phyloP scores from a whole-genome alignment of 164 flowering plant genomes.

The Echeveria elegans region DNA sequence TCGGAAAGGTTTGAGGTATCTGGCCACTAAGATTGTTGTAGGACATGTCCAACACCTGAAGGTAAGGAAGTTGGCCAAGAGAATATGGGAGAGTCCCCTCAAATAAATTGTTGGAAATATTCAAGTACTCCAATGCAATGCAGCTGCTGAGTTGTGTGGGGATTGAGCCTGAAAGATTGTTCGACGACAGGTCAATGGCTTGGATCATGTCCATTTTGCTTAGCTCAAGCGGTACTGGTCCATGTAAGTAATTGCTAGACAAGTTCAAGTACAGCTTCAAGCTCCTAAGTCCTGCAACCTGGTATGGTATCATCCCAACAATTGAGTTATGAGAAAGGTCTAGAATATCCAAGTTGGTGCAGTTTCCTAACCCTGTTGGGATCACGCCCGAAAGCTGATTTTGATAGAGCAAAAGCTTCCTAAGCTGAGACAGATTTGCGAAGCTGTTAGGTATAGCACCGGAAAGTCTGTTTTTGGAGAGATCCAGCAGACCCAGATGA shows the following conservation, averaged over 20 bases:
- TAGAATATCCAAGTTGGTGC: slow-evolving; percentile 63
- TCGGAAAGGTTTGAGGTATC: slow-evolving; percentile 47
- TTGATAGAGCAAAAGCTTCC: slow-evolving; percentile 54
- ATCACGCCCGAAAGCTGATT: slow-evolving; percentile 68
- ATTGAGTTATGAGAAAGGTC: slow-evolving; percentile 81
- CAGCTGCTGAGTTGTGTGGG: slow-evolving; percentile 74
- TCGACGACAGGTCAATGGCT: slow-evolving; percentile 69
- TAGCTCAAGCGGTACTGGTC: slow-evolving; percentile 67
- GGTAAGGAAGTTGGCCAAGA: slow-evolving; percentile 58
- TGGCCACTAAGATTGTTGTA: slow-evolving; percentile 48
- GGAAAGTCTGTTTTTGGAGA: slow-evolving; percentile 63
- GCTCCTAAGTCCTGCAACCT: slow-evolving; percentile 69
- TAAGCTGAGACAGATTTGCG: slow-evolving; percentile 59
- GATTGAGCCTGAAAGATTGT: slow-evolving; percentile 64
- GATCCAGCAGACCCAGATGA: slow-evolving; percentile 77
- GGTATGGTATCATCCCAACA: slow-evolving; percentile 56
- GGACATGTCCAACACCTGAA: slow-evolving; percentile 58
- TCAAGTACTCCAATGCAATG: slow-evolving; percentile 77
- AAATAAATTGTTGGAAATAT: slow-evolving; percentile 48
- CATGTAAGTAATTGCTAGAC: slow-evolving; percentile 53
- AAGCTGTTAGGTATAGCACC: slow-evolving; percentile 75
- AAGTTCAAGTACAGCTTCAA: slow-evolving; percentile 73
- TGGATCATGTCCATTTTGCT: slow-evolving; percentile 90
- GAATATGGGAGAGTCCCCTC: slow-evolving; percentile 50
- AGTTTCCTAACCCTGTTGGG: slow-evolving; percentile 65